These are phyloP conservation scores for Cercospora sesami DNA, from an alignment of 2,329 filamentous ascomycete genomes.

Conservation along the genomic window DNA sequence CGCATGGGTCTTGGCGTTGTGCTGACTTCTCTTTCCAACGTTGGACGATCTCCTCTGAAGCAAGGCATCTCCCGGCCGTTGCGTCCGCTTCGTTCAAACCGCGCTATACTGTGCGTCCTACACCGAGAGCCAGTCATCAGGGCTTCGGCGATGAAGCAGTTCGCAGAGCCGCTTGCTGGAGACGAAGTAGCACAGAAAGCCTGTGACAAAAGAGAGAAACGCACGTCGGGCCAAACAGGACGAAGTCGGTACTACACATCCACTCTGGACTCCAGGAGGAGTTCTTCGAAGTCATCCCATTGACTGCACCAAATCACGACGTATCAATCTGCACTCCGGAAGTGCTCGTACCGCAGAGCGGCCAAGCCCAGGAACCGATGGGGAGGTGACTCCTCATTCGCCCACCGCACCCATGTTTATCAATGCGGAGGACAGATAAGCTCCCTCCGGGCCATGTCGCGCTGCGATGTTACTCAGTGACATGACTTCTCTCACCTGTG, in stretches of 20 bases:
- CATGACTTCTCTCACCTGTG: slow-evolving; percentile 4
- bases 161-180: not conserved
- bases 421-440: not conserved
- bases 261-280: not conserved
- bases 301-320: not conserved
- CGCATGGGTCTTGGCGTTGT: not conserved
- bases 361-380: not conserved
- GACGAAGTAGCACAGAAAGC: not conserved
- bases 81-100: not conserved
- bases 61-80: not conserved
- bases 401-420: not conserved
- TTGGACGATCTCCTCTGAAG: not conserved
- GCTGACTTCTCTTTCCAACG: not conserved
- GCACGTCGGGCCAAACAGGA: not conserved
- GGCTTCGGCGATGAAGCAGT: not conserved
- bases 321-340: not conserved
- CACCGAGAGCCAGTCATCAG: not conserved
- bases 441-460: not conserved
- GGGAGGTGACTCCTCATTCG: not conserved
- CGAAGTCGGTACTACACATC: not conserved
- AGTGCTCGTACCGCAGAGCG: not conserved
- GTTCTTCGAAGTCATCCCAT: not conserved
- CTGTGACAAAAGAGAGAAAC: not conserved
- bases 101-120: not conserved
- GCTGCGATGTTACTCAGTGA: slow-evolving; percentile 3